Percentiles rank a stretch among this genome's conserved stretches.
phyloP scores from a whole-genome alignment of 768 basidiomycete species.

The Lactarius vividus region DNA sequence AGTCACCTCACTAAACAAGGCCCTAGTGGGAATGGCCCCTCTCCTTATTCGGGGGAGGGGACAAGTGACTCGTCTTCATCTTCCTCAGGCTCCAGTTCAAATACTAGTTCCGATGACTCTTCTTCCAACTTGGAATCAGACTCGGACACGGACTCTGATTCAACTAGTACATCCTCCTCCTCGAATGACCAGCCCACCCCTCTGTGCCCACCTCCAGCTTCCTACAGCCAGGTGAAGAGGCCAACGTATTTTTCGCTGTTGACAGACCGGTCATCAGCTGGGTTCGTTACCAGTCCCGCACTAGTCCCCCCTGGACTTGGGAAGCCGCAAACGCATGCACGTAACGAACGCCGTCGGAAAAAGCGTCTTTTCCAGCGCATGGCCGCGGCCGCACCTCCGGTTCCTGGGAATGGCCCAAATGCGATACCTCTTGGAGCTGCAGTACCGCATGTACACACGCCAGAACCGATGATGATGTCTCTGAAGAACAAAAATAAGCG shows the following conservation, averaged over 20 bases:
- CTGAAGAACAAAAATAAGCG: conserved; percentile 75
- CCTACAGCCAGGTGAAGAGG: neutral
- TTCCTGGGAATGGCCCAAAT: conserved; percentile 42
- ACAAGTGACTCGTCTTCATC: conserved; percentile 4
- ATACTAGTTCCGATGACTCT: conserved; percentile 26
- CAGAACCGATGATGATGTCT: conserved; percentile 44
- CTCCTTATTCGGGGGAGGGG: neutral
- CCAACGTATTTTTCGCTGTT: neutral
- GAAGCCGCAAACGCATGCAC: conserved; percentile 52
- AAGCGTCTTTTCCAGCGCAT: conserved; percentile 40
- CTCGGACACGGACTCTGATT: conserved; percentile 30
- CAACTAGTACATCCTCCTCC: conserved; percentile 30
- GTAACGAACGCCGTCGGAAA: conserved; percentile 56
- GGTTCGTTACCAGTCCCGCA: conserved; percentile 17
- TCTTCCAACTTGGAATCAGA: conserved; percentile 30
- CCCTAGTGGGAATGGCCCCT: neutral
- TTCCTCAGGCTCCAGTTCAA: conserved; percentile 8
- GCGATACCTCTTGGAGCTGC: conserved; percentile 42
- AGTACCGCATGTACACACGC: conserved; percentile 1
- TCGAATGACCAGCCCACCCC: conserved; percentile 9
- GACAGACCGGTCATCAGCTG: neutral
- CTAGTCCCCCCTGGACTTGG: conserved; percentile 58
- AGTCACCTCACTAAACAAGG: neutral
- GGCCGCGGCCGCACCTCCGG: conserved; percentile 19
- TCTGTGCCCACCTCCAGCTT: conserved; percentile 1